These are phyloP conservation scores for Dendrobium huoshanense DNA, from an alignment of 106 monocot species.

Conservation along the genomic window DNA sequence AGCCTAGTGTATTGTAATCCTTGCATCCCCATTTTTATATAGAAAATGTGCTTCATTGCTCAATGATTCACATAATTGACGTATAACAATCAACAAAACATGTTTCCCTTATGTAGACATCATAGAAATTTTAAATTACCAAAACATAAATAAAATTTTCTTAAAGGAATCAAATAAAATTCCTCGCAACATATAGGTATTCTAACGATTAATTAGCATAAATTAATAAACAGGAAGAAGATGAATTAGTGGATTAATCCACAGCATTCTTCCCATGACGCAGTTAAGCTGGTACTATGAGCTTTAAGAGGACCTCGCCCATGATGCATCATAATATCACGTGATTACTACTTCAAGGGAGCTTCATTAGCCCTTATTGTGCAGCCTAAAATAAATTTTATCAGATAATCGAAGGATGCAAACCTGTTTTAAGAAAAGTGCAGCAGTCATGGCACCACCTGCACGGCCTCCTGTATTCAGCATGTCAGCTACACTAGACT, in stretches of 20 bases:
- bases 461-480: constrained; percentile 81
- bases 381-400: neutral
- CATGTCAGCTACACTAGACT: constrained; percentile 96
- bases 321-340: neutral
- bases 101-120: no score
- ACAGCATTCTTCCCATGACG: neutral
- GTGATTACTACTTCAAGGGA: neutral
- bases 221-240: neutral
- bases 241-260: neutral
- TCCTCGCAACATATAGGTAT: neutral
- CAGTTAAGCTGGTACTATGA: neutral
- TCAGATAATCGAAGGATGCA: neutral
- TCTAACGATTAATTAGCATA: neutral
- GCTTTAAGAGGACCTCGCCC: neutral
- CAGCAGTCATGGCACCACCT: constrained; percentile 87
- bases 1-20: no score
- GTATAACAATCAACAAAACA: no score
- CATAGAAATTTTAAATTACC: no score
- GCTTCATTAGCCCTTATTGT: neutral
- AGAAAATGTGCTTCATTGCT: no score
- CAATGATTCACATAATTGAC: no score
- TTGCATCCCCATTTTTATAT: no score
- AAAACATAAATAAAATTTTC: neutral
- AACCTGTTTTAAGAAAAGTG: constrained; percentile 97
- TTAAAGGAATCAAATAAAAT: neutral